A percentile compares a stretch with the other conserved stretches of the same genome.
phyloP scores from a whole-genome alignment of 108 stramenopile genomes.

The Conticribra guillardii region DNA sequence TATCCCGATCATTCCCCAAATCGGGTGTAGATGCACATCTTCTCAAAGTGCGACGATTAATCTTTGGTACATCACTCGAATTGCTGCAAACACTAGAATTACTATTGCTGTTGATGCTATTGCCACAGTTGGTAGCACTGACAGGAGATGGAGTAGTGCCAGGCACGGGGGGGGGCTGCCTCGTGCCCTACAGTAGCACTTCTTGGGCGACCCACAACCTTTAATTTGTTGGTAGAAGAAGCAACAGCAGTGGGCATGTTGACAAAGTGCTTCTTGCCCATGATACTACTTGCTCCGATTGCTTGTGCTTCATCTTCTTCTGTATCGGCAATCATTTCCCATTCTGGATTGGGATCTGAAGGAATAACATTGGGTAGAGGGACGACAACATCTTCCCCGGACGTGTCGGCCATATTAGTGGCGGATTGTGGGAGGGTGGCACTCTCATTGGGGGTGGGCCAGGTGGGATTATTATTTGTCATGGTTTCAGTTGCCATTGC shows the following conservation, averaged over 20 bases:
- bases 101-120: not conserved
- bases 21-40: constrained; percentile 47
- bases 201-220: constrained; percentile 28
- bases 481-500: constrained; percentile 30
- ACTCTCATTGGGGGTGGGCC: constrained; percentile 28
- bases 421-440: not conserved
- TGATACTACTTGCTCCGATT: not conserved
- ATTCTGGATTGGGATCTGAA: constrained; percentile 8
- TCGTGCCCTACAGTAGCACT: constrained; percentile 44
- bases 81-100: not conserved
- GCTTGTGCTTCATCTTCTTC: not conserved
- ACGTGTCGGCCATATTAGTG: not conserved
- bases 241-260: constrained; percentile 8
- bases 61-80: not conserved
- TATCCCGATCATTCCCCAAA: constrained; percentile 39
- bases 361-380: not conserved
- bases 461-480: constrained; percentile 14
- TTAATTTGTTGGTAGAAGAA: constrained; percentile 11
- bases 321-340: constrained; percentile 41
- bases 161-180: not conserved
- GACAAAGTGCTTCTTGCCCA: constrained; percentile 9
- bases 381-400: not conserved
- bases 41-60: constrained; percentile 19
- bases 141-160: not conserved
- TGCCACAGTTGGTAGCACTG: not conserved